Conservation (phyloP, 2,329 filamentous ascomycete genomes). For the Colletotrichum tropicale region DNA sequence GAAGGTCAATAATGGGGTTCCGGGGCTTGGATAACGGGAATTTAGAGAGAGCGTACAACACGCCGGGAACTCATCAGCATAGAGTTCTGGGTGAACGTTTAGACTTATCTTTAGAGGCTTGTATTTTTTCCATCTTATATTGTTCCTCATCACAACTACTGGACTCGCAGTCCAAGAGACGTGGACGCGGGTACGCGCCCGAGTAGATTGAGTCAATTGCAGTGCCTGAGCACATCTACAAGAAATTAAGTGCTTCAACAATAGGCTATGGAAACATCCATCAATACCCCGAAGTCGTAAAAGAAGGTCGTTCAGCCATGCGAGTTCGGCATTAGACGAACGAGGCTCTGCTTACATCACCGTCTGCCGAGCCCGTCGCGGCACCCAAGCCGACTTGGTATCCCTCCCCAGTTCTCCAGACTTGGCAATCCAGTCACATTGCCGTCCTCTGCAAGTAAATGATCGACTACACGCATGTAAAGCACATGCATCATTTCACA, state of each 20-base stretch:
- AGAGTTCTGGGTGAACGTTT: not conserved
- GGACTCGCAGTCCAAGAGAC: not conserved
- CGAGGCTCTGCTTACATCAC: not conserved
- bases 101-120: not conserved
- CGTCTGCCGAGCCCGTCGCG: not conserved
- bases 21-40: not conserved
- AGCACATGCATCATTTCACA: not conserved
- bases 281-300: not conserved
- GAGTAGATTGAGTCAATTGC: rapidly evolving
- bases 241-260: not conserved
- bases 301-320: rapidly evolving
- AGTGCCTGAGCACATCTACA: not conserved
- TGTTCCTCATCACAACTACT: not conserved
- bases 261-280: rapidly evolving
- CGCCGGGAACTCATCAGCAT: rapidly evolving
- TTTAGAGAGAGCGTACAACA: not conserved
- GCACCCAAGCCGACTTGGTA: not conserved
- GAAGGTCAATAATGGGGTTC: not conserved
- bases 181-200: rapidly evolving
- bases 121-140: not conserved
- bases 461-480: not conserved
- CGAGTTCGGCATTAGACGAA: not conserved
- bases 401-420: not conserved
- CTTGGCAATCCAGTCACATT: not conserved
- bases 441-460: not conserved